These are phyloP conservation scores for Globisporangium camurandrum DNA, from an alignment of 352 stramenopile genomes.

Conservation along the genomic window DNA sequence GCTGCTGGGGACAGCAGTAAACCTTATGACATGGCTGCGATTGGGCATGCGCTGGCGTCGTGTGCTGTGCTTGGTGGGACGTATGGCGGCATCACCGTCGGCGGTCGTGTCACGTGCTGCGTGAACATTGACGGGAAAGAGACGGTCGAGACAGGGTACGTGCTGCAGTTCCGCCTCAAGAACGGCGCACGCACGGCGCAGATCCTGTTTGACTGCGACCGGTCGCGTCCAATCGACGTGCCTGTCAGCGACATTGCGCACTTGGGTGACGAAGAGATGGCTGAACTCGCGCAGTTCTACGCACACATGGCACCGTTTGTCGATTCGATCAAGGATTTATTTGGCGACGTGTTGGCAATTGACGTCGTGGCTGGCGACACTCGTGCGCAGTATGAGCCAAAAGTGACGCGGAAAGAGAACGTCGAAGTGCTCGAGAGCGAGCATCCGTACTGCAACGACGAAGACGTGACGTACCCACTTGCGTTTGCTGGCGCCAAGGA, in stretches of 20 bases:
- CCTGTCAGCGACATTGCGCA: slow-evolving; percentile 39
- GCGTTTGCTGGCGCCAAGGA: slow-evolving; percentile 55
- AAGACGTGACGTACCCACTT: slow-evolving; percentile 56
- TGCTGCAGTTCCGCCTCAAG: slow-evolving; percentile 44
- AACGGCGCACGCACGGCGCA: slow-evolving; percentile 31
- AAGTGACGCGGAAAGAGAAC: slow-evolving; percentile 52
- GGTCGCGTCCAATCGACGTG: slow-evolving; percentile 40
- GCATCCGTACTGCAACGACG: slow-evolving; percentile 55
- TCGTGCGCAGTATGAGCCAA: slow-evolving; percentile 26
- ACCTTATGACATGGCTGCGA: neutral
- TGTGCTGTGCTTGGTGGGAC: slow-evolving; percentile 49
- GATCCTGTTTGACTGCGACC: slow-evolving; percentile 66
- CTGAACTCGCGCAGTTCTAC: slow-evolving; percentile 30
- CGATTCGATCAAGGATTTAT: slow-evolving; percentile 20
- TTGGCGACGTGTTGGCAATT: slow-evolving; percentile 19
- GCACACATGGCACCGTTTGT: slow-evolving; percentile 21
- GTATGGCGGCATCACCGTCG: slow-evolving; percentile 39
- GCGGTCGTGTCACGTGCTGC: slow-evolving; percentile 56
- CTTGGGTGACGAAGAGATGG: slow-evolving; percentile 34
- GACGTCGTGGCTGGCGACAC: neutral
- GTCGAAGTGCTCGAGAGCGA: slow-evolving; percentile 73
- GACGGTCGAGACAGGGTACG: slow-evolving; percentile 57
- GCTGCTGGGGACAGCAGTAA: too few species aligned
- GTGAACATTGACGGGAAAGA: slow-evolving; percentile 73
- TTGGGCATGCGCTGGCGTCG: slow-evolving; percentile 26